Evolutionary conservation across 1,284 basidiomycete species (phyloP).

Genomic region (Trichosporon faecale): DNA sequence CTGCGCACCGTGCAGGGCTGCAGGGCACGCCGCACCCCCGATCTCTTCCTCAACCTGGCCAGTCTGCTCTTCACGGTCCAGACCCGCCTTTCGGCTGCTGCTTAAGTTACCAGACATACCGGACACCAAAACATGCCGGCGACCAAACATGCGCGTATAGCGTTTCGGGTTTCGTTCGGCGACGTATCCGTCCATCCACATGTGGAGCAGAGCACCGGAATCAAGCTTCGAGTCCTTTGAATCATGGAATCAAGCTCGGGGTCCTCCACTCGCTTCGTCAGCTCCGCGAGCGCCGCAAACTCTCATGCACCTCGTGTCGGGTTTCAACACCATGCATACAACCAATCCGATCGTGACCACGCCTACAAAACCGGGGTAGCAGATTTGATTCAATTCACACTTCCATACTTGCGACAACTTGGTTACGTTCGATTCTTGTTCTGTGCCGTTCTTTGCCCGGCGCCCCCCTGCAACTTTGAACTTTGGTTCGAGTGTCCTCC

Average conservation of each 20-base stretch:
- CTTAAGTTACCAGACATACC: background rate
- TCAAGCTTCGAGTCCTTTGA: background rate
- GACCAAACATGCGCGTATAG: background rate
- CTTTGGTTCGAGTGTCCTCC: background rate
- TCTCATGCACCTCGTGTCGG: too few relatives aligned
- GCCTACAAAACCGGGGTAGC: background rate
- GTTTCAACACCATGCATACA: conserved; percentile 8
- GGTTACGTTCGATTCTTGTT: conserved; percentile 1
- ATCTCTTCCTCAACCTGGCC: background rate
- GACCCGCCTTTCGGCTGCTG: background rate
- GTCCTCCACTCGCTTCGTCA: too few relatives aligned
- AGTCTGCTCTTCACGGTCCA: background rate
- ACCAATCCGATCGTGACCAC: background rate
- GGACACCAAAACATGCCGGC: background rate
- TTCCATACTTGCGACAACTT: background rate
- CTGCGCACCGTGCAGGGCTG: background rate
- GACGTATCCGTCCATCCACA: background rate
- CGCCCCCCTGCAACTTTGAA: background rate
- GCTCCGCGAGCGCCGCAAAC: too few relatives aligned
- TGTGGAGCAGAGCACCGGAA: background rate
- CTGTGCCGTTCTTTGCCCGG: background rate
- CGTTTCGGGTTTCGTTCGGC: background rate
- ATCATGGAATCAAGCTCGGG: too few relatives aligned
- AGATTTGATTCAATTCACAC: background rate
- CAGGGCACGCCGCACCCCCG: background rate